These are phyloP conservation scores for Yamadazyma scolyti DNA, from an alignment of 805 yeast genomes.

Conservation along the genomic window DNA sequence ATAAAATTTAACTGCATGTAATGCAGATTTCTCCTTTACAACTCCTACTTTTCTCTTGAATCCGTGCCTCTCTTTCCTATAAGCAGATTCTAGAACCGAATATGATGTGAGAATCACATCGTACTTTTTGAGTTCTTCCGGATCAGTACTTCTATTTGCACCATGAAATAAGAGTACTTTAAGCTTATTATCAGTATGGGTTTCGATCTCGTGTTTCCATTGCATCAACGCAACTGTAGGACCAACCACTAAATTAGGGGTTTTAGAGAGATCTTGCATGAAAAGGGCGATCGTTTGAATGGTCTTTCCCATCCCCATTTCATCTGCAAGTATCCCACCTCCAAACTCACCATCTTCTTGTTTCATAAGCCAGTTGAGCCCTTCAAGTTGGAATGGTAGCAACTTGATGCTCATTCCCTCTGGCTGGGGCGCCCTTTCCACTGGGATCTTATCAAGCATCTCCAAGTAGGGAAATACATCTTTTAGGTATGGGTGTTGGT, in stretches of 20 bases:
- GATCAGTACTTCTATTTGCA: slow-evolving; percentile 61
- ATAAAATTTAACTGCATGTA: slow-evolving; percentile 74
- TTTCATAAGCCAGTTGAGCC: slow-evolving; percentile 79
- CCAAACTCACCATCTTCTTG: slow-evolving; percentile 77
- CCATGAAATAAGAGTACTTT: slow-evolving; percentile 81
- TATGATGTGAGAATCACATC: slow-evolving; percentile 91
- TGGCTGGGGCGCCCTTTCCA: slow-evolving; percentile 70
- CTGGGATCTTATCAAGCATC: slow-evolving; percentile 41
- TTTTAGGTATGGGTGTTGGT: slow-evolving; percentile 73
- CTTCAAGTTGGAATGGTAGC: slow-evolving; percentile 91
- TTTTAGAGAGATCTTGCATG: slow-evolving; percentile 59
- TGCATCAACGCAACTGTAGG: slow-evolving; percentile 99
- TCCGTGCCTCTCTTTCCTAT: slow-evolving; percentile 78
- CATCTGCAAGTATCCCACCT: slow-evolving; percentile 96
- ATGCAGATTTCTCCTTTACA: slow-evolving; percentile 68
- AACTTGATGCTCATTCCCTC: slow-evolving; percentile 67
- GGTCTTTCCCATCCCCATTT: slow-evolving; percentile 99
- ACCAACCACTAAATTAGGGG: slow-evolving; percentile 87
- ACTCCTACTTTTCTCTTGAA: slow-evolving; percentile 68
- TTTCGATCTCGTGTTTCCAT: slow-evolving; percentile 91
- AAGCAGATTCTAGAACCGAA: slow-evolving; percentile 85
- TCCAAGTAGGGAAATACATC: slow-evolving; percentile 67
- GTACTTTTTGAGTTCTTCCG: slow-evolving; percentile 53
- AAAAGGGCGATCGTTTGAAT: slow-evolving; percentile 91
- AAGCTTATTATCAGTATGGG: slow-evolving; percentile 67